Evolutionary conservation across 1,284 basidiomycete species (phyloP).

Genomic region (Dichomitus squalens): DNA sequence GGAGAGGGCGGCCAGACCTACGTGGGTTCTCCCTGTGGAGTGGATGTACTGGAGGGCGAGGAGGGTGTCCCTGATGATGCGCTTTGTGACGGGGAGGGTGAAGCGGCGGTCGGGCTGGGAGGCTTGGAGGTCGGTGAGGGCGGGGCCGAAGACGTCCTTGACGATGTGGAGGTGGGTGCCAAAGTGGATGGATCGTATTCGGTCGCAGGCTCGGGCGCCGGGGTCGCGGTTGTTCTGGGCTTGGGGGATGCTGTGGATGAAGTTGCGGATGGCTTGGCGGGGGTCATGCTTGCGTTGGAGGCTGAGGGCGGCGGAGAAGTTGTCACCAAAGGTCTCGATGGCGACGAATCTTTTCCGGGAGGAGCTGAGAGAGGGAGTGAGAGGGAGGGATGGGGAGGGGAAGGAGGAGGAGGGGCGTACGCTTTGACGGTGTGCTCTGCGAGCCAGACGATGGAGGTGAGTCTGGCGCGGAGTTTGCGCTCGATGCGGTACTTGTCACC

Average conservation of each 20-base stretch:
- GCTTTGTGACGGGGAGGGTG: constrained; percentile 2
- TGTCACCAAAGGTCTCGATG: background rate
- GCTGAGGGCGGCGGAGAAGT: background rate
- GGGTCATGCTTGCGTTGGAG: background rate
- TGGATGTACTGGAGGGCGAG: constrained; percentile 20
- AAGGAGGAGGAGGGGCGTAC: background rate
- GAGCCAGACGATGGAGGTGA: background rate
- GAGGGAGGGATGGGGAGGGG: background rate
- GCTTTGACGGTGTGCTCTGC: background rate
- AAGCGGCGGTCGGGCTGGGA: background rate
- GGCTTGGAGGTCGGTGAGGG: constrained; percentile 1
- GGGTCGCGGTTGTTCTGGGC: background rate
- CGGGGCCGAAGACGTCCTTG: constrained; percentile 3
- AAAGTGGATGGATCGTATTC: background rate
- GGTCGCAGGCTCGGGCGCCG: background rate
- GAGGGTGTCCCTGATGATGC: constrained; percentile 10
- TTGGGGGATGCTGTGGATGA: background rate
- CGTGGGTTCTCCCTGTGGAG: background rate
- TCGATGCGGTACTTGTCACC: background rate
- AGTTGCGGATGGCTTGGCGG: background rate
- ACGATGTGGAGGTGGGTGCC: background rate
- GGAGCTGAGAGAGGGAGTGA: background rate
- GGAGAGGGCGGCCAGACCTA: background rate
- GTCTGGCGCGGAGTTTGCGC: background rate
- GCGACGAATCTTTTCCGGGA: background rate